A percentile compares a stretch with the other conserved stretches of the same genome.
These are phyloP conservation scores for Phytophthora fragariaefolia DNA, from an alignment of 352 stramenopile species.

Conservation along the genomic window DNA sequence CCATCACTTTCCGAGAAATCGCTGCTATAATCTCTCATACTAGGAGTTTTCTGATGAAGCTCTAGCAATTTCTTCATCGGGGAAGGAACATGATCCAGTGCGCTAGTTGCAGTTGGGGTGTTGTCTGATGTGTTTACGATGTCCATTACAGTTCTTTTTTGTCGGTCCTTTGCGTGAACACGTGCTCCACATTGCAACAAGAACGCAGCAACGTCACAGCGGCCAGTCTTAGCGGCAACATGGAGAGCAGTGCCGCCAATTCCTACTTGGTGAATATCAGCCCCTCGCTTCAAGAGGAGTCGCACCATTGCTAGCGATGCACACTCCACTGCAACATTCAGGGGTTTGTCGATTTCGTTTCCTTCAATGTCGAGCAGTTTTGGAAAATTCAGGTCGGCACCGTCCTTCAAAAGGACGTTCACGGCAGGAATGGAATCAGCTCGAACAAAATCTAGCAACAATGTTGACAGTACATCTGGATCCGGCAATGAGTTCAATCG, in stretches of 20 bases:
- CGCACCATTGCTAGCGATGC: constrained; percentile 77
- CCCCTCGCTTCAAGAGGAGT: constrained; percentile 78
- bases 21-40: constrained; percentile 47
- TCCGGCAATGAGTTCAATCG: constrained; percentile 64
- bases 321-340: constrained; percentile 67
- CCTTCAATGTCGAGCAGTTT: constrained; percentile 51
- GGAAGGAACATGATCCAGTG: constrained; percentile 25
- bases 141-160: constrained; percentile 63
- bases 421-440: constrained; percentile 78
- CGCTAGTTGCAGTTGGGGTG: constrained; percentile 4
- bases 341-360: constrained; percentile 68
- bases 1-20: constrained; percentile 59
- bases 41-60: constrained; percentile 40
- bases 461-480: constrained; percentile 60
- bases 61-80: constrained; percentile 67
- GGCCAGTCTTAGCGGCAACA: constrained; percentile 56
- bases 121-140: constrained; percentile 32
- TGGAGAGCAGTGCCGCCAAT: constrained; percentile 69
- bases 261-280: constrained; percentile 68
- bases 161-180: constrained; percentile 53
- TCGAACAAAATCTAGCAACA: constrained; percentile 80
- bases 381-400: constrained; percentile 73
- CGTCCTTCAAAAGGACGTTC: constrained; percentile 74
- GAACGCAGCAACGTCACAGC: constrained; percentile 82
- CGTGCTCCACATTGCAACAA: constrained; percentile 79